Base-by-base conservation (phyloP, 2,329 filamentous ascomycete genomes). In the Alternaria dauci region DNA sequence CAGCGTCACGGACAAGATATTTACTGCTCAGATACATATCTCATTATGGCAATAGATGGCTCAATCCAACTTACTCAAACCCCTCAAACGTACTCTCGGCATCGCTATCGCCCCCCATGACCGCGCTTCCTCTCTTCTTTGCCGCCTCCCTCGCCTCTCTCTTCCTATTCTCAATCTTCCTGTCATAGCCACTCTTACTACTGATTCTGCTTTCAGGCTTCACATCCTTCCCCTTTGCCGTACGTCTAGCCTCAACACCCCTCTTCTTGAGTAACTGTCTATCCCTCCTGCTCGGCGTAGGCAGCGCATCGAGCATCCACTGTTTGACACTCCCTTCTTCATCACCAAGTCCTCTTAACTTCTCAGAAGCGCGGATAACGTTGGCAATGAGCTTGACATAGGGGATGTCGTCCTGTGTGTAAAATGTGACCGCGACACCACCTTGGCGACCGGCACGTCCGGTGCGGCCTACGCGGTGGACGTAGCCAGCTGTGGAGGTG, bases 341-440 rank as follows among this genome's bases (percentile, higher is more conserved):
- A 5, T 65, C 74, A 0, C 50, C 51, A 8, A 78, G 77, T 0
- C 80, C 81, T 5, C 84, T 81, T 71, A 93, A 86, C 78, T 88
- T 91, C 79, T 97, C 92, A 67, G 91, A 93, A 23, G 88, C 87
- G 0, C 91, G 87, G 65, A 99, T 97, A 34, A 98, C 92, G 72
- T 97, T 97, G 34, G 94, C 95, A 28, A 99, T 91, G 65, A 89
- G 92, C 81, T 94, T 96, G 58, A 99, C 88, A 66, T 89, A 93
- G 0, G 92, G 91, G 4, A 98, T 90, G 73, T 99, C 95, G 62
- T 97, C 95, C 77, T 95, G 93, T 0, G 94, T 98, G 79, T 97
- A 99, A 60, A 97, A 90, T 0, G 95, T 99, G 1, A 99, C 90
- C 0, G 93, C 94, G 4, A 97, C 87, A 48, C 95, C 95, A 20